Conservation (phyloP, 441 rosid genomes). For the Syzygium syzygioides region DNA sequence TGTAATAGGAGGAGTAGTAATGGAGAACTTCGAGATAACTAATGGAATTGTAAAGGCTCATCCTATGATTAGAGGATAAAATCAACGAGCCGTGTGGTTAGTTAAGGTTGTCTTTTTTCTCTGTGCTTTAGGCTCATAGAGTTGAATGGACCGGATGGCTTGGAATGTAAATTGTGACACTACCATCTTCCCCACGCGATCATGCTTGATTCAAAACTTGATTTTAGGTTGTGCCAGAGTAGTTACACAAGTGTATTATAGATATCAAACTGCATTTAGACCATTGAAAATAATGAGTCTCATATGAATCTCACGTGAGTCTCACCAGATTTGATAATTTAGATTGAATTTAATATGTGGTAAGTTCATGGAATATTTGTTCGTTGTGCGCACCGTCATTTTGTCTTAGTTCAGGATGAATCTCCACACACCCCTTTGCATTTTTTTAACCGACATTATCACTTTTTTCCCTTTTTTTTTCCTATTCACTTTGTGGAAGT, state of each 20-base stretch:
- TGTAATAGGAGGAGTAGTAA: neutral
- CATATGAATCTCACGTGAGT: accelerated
- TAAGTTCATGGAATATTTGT: neutral
- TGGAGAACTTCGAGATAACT: neutral
- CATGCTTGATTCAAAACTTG: neutral
- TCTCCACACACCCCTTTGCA: neutral
- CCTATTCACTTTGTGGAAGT: neutral
- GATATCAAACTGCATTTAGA: neutral
- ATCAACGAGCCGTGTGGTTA: neutral
- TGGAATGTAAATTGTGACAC: neutral
- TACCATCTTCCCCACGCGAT: neutral
- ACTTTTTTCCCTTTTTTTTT: neutral
- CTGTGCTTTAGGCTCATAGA: neutral
- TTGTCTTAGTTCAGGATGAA: neutral
- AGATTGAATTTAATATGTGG: neutral
- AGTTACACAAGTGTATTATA: neutral
- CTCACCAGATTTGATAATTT: neutral
- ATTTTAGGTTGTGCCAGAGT: neutral
- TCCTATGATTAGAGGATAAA: neutral
- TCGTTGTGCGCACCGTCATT: neutral
- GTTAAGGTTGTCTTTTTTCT: neutral
- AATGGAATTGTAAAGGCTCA: neutral
- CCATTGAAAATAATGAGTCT: accelerated
- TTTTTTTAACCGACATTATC: neutral
- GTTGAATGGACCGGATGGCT: neutral